Evolutionary conservation across 2,329 filamentous ascomycete genomes (phyloP).

Genomic region (Ophiostoma montium): DNA sequence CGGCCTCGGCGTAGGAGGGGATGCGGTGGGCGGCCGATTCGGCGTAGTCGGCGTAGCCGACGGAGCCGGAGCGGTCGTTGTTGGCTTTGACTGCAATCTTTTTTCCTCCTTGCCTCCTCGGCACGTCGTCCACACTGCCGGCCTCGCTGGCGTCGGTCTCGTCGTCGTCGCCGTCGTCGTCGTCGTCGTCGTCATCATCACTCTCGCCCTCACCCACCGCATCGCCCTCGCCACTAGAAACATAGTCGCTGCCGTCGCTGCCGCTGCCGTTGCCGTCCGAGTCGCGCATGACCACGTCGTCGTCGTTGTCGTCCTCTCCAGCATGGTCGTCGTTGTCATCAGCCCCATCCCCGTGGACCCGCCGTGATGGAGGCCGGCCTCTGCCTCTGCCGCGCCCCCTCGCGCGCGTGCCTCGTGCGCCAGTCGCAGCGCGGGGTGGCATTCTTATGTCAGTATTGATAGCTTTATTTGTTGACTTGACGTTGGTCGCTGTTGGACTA

Average conservation of each 20-base stretch:
- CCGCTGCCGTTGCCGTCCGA: not conserved
- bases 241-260: not conserved
- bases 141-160: slow-evolving; percentile 57
- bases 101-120: not conserved
- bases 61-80: too few relatives aligned
- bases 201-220: slow-evolving; percentile 14
- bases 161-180: slow-evolving; percentile 16
- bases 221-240: not conserved
- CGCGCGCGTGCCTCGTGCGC: not conserved
- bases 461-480: too few relatives aligned
- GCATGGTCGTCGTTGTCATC: not conserved
- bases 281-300: not conserved
- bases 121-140: slow-evolving; percentile 59
- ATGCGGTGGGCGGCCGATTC: not conserved
- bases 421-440: not conserved
- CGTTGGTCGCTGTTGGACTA: too few relatives aligned
- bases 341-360: too few relatives aligned
- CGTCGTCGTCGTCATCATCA: slow-evolving; percentile 7
- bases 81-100: not conserved
- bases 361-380: not conserved
- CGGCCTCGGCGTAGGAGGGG: not conserved
- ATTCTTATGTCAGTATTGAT: too few relatives aligned
- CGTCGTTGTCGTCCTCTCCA: not conserved
- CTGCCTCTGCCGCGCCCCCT: not conserved
- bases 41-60: not conserved